A percentile compares a stretch with the other conserved stretches of the same genome.
Conservation (phyloP, 345 rosid species). For the Brassica cretica region DNA sequence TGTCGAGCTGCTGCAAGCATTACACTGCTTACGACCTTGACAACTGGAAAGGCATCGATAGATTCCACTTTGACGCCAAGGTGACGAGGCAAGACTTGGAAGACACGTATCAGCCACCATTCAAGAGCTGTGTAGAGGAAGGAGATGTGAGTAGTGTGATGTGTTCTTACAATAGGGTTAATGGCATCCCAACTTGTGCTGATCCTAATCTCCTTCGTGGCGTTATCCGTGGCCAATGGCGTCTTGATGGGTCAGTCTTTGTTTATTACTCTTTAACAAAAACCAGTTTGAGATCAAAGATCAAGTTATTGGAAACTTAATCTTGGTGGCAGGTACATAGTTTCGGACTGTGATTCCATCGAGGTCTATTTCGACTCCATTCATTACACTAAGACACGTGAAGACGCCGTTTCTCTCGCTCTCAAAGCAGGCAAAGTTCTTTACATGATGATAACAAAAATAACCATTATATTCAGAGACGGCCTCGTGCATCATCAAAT, state of each 20-base stretch:
- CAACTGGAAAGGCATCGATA: slow-evolving; percentile 50
- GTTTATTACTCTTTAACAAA: slow-evolving; percentile 13
- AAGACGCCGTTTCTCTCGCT: slow-evolving; percentile 56
- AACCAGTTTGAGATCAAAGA: neutral
- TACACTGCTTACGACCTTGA: slow-evolving; percentile 61
- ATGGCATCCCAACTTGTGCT: slow-evolving; percentile 58
- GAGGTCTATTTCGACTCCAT: slow-evolving; percentile 51
- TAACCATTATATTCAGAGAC: neutral
- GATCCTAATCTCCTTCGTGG: slow-evolving; percentile 48
- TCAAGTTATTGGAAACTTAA: neutral
- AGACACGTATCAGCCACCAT: slow-evolving; percentile 55
- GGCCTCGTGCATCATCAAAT: neutral
- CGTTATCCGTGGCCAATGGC: slow-evolving; percentile 49
- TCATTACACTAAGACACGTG: slow-evolving; percentile 50
- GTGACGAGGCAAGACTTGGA: slow-evolving; percentile 54
- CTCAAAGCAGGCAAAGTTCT: slow-evolving; percentile 54
- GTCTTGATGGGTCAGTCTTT: slow-evolving; percentile 46
- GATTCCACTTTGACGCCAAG: slow-evolving; percentile 49
- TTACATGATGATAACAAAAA: neutral
- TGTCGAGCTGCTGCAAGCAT: slow-evolving; percentile 60
- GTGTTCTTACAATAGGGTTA: slow-evolving; percentile 59
- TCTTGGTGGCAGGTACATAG: slow-evolving; percentile 49
- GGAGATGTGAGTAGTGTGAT: slow-evolving; percentile 48
- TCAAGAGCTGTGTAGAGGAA: slow-evolving; percentile 51
- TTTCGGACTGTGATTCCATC: slow-evolving; percentile 73